Base-by-base conservation (phyloP, 2,329 filamentous ascomycete species). In the Botrytis galanthina region DNA sequence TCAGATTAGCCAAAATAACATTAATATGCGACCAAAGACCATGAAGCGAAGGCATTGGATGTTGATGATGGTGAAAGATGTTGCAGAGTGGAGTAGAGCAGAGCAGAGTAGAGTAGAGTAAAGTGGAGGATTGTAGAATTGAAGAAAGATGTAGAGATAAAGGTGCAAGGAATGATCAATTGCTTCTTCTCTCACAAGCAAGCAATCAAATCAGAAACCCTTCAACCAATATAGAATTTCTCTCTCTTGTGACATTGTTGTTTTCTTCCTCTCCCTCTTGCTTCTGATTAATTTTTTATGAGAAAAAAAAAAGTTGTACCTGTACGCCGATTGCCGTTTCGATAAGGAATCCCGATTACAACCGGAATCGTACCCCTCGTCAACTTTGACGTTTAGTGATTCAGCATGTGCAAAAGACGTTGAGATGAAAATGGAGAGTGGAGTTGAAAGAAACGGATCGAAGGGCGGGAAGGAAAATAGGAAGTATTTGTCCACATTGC, bases 1-100 rank as follows among this genome's bases (percentile, higher is more conserved):
- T 73, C 37, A 70, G 35, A 75, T 81, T 77, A 81, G 80, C 74
- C 73, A 78, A 73, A 72, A 76, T 74, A 76, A 77, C 77, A 35
- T 42, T 77, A 60, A 75, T 73, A 61, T 70, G 62, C 44, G 66
- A 70, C 72, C 72, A 71, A 64, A 73, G 60, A 39, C 29, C 46
- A 20, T 73, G 26, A 44, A 71, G 29, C 35, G 37, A 59, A 71
- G 46, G 67, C 71, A 73, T 73, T 70, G 22, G 8, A 16, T 46
- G n/a, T 42, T 42, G 22, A 68, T 29, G 46, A 39, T 54, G 1
- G 46, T 29, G 35, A 54, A 54, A n/a, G n/a, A 22, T 22, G 35
- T 42, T 42, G 39, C 16, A 51, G n/a, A 18, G 26, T 69, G 10
- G 37, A 32, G 48, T n/a, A 9, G 16, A 51, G 26, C 22, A 37